Conservation (phyloP, 108 stramenopile species). For the Schizochytrium sp. region DNA sequence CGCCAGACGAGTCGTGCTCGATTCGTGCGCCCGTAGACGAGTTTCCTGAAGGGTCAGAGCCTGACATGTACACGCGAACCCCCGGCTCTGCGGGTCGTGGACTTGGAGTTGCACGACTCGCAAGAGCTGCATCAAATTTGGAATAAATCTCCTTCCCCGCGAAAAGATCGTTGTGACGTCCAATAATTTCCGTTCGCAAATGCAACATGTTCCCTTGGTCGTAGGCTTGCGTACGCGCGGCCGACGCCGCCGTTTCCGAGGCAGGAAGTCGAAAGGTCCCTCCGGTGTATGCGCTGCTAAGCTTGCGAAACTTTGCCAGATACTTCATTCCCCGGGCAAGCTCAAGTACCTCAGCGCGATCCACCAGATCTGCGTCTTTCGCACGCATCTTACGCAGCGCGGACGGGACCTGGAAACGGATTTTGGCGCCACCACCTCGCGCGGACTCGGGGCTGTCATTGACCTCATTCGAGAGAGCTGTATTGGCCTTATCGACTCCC, state of each 20-base stretch:
- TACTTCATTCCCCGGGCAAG: conserved; percentile 12
- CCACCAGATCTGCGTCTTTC: neutral
- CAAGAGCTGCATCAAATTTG: neutral
- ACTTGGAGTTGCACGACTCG: neutral
- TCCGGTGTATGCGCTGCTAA: neutral
- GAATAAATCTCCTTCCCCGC: neutral
- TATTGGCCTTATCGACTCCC: too few species aligned
- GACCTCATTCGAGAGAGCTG: too few species aligned
- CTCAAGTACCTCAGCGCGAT: neutral
- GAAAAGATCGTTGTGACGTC: neutral
- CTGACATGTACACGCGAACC: neutral
- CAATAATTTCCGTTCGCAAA: neutral
- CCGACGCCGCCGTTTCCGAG: neutral
- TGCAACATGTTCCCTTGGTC: neutral
- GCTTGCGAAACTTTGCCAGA: neutral
- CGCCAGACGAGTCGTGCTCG: neutral
- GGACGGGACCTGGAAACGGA: neutral
- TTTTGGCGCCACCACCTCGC: neutral
- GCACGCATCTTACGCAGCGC: neutral
- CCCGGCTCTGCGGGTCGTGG: neutral
- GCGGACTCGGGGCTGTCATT: too few species aligned
- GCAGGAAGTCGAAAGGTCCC: neutral
- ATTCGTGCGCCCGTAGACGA: neutral
- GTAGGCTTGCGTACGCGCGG: neutral
- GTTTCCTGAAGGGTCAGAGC: neutral